Base-by-base conservation (phyloP, 768 basidiomycete species). In the Favolaschia claudopus region DNA sequence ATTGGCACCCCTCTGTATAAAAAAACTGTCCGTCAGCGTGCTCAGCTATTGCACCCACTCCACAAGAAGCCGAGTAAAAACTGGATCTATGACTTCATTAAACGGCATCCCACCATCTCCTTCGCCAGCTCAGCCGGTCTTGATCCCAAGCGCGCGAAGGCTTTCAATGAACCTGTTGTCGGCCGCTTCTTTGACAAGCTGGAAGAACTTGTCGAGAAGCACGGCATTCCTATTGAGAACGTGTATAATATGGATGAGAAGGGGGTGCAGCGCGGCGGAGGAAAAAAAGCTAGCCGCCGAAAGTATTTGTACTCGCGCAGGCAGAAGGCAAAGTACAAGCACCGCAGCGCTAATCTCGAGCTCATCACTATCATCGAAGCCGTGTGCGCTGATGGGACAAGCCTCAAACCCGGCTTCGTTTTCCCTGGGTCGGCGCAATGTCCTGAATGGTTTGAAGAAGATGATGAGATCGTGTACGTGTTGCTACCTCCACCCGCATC, bases 341-440 rank as follows among this genome's bases (percentile, higher is more conserved):
- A 66, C 7, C 55, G 50, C 12, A 68, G 61, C 48, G 70, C 52
- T 7, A 70, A 74, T 33, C 64, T 73, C 1, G 69, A 77, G 55
- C 67, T 75, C 2, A 67, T 77, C 28, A 77, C 75, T 0, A 55
- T 77, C 38, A 68, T 78, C 31, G 74, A 77, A 48, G 67, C 67
- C 60, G 57, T 74, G 2, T 69, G 63, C 31, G 72, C 74, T 0
- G 72, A 74, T 54, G 74, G 76, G 3, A 49, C 60, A 5, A 54
- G 36, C 24, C 31, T 74, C 17, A 29, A 39, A 15, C 72, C 74
- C 1, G 59, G 65, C 7, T 70, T 76, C 48, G 65, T 77, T 17
- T 73, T 73, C 49, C 25, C 70, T 2, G 72, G 71, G n/a, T 12
- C 28, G 19, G 8, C 15, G 3, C 24, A 20, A 7, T 52, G 37